phyloP scores from a whole-genome alignment of 768 basidiomycete genomes.

The Xerocomellus amylosporus region DNA sequence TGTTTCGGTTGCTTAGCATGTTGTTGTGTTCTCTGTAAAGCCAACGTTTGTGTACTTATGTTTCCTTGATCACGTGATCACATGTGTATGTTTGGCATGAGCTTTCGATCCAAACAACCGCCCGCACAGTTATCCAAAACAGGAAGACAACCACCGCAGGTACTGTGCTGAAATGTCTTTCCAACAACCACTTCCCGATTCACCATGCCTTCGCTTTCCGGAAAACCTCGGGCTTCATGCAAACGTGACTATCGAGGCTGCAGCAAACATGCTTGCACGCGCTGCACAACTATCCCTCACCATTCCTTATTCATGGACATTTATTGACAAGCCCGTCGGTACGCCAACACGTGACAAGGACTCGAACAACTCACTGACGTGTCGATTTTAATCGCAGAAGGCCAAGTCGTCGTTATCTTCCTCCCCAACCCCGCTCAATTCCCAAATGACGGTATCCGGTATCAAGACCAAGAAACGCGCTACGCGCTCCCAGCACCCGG shows the following conservation, averaged over 20 bases:
- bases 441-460: slow-evolving; percentile 76
- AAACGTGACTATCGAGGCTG: slow-evolving; percentile 54
- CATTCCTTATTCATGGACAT: slow-evolving; percentile 68
- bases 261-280: slow-evolving; percentile 58
- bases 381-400: slow-evolving; percentile 42
- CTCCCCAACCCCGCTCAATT: slow-evolving; percentile 57
- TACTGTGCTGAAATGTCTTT: slow-evolving; percentile 25
- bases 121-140: slow-evolving; percentile 9
- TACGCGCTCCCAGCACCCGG: slow-evolving; percentile 47
- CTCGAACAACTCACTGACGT: background rate
- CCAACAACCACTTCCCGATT: slow-evolving; percentile 53
- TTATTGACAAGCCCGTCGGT: slow-evolving; percentile 78
- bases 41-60: no score
- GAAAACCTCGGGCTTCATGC: slow-evolving; percentile 58
- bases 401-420: slow-evolving; percentile 64
- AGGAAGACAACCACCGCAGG: slow-evolving; percentile 1
- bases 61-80: slow-evolving; percentile 7
- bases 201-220: slow-evolving; percentile 68
- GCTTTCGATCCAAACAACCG: slow-evolving; percentile 33
- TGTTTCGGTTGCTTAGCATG: background rate
- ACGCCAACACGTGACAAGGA: slow-evolving; percentile 16
- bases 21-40: background rate
- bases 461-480: slow-evolving; percentile 68
- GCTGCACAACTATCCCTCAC: slow-evolving; percentile 55
- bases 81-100: slow-evolving; percentile 24